Percentiles rank a stretch among this genome's conserved stretches.
phyloP scores from a whole-genome alignment of 495 filamentous ascomycete species.

The Saxispiralis lemnorum region DNA sequence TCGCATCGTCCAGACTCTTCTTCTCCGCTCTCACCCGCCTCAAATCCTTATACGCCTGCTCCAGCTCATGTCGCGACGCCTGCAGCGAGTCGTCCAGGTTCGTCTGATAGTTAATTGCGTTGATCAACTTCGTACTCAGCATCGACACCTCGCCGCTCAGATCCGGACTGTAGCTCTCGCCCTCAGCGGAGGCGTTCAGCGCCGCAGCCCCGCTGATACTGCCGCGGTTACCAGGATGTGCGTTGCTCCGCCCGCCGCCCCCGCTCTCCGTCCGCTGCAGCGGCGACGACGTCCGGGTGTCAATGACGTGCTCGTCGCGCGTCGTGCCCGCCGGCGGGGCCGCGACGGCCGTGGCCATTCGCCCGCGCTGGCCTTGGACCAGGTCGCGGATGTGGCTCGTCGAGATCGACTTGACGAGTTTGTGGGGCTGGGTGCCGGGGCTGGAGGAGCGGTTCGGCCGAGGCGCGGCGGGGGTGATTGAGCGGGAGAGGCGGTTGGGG shows the following conservation, averaged over 20 bases:
- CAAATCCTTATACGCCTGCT: constrained; percentile 50
- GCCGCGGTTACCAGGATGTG: neutral
- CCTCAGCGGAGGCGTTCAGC: neutral
- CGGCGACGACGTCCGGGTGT: constrained; percentile 12
- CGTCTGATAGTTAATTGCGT: constrained; percentile 94
- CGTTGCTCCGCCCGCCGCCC: neutral
- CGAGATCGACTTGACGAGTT: constrained; percentile 6
- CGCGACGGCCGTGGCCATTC: constrained; percentile 4
- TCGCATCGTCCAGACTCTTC: constrained; percentile 51
- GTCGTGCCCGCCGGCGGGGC: neutral
- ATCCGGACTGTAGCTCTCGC: constrained; percentile 41
- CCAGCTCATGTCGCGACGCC: constrained; percentile 65
- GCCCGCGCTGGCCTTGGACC: neutral
- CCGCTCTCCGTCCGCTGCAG: neutral
- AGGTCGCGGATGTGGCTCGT: neutral
- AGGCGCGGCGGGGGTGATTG: constrained; percentile 2
- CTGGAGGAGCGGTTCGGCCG: neutral
- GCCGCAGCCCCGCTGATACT: neutral
- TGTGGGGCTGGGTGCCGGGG: neutral
- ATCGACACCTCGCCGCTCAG: constrained; percentile 76
- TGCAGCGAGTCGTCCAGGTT: constrained; percentile 75
- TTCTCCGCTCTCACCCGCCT: constrained; percentile 48
- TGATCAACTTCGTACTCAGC: constrained; percentile 85
- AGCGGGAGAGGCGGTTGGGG: constrained; percentile 3
- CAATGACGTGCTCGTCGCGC: constrained; percentile 7